Conservation (phyloP, 345 rosid species). For the Linum trigynum region DNA sequence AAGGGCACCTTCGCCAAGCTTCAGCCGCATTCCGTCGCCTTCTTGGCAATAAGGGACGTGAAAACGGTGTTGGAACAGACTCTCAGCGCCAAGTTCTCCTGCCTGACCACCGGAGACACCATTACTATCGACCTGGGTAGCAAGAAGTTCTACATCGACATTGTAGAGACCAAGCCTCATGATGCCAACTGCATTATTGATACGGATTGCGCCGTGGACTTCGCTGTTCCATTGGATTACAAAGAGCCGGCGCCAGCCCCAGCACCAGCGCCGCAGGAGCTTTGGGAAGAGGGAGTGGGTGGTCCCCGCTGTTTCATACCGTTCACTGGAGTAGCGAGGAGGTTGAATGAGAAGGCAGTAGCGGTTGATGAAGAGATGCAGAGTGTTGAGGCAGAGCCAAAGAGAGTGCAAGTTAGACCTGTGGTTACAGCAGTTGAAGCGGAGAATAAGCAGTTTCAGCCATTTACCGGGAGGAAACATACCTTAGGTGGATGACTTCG, state of each 20-base stretch:
- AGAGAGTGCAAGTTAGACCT: not conserved
- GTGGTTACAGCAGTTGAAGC: not conserved
- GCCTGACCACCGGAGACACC: conserved; percentile 25
- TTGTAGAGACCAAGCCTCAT: conserved; percentile 20
- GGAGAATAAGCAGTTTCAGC: conserved; percentile 11
- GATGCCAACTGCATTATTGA: conserved; percentile 15
- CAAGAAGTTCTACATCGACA: conserved; percentile 7
- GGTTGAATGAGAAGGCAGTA: conserved; percentile 1
- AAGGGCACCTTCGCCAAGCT: conserved; percentile 16
- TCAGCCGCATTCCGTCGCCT: conserved; percentile 24
- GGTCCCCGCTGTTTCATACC: not conserved
- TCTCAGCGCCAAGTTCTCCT: conserved; percentile 14
- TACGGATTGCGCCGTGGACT: conserved; percentile 22
- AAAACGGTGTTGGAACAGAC: conserved; percentile 18
- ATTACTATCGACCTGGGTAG: conserved; percentile 10
- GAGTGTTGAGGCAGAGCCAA: not conserved
- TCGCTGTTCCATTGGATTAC: conserved; percentile 23
- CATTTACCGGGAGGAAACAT: conserved; percentile 16
- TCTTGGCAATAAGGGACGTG: conserved; percentile 12
- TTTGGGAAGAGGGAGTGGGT: not conserved
- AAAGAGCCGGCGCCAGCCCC: conserved; percentile 10
- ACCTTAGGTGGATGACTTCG: not conserved
- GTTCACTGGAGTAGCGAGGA: conserved; percentile 5
- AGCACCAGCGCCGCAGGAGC: not conserved
- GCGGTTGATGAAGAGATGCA: not conserved